A percentile compares a stretch with the other conserved stretches of the same genome.
Evolutionary conservation across 768 basidiomycete genomes (phyloP).

Genomic region (Infundibulicybe gibba): DNA sequence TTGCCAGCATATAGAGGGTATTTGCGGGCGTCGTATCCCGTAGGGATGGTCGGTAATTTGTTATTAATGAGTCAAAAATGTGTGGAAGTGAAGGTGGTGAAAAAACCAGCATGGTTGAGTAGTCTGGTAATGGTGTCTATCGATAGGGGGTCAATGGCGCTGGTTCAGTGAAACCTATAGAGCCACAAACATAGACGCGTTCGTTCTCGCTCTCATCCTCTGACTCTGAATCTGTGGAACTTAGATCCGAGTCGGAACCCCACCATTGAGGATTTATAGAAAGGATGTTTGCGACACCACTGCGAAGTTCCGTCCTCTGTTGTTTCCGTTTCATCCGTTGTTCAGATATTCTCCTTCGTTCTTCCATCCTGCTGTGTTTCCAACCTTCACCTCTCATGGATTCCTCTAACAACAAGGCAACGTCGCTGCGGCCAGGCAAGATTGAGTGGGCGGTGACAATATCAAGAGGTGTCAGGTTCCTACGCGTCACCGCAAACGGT

Average conservation of each 20-base stretch:
- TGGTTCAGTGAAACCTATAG: slow-evolving; percentile 2
- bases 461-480: slow-evolving; percentile 84
- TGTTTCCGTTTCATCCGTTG: slow-evolving; percentile 50
- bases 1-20: slow-evolving; percentile 82
- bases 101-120: slow-evolving; percentile 91
- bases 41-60: slow-evolving; percentile 65
- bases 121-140: slow-evolving; percentile 73
- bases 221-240: slow-evolving; percentile 26
- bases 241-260: slow-evolving; percentile 45
- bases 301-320: slow-evolving; percentile 51
- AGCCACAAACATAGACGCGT: slow-evolving; percentile 45
- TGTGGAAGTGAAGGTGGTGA: slow-evolving; percentile 73
- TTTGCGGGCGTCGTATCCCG: slow-evolving; percentile 88
- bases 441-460: slow-evolving; percentile 83
- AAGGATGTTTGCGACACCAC: slow-evolving; percentile 55
- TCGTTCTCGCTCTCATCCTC: slow-evolving; percentile 48
- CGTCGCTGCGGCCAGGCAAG: slow-evolving; percentile 79
- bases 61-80: slow-evolving; percentile 81
- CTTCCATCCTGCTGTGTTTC: slow-evolving; percentile 75
- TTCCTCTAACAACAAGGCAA: slow-evolving; percentile 83
- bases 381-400: slow-evolving; percentile 85
- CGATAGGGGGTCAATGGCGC: slow-evolving; percentile 6
- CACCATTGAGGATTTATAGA: slow-evolving; percentile 64
- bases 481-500: slow-evolving; percentile 69
- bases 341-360: slow-evolving; percentile 56